Percentiles rank a stretch among this genome's conserved stretches.
phyloP scores from a whole-genome alignment of 805 yeast genomes.

The Suhomyces vadensis region DNA sequence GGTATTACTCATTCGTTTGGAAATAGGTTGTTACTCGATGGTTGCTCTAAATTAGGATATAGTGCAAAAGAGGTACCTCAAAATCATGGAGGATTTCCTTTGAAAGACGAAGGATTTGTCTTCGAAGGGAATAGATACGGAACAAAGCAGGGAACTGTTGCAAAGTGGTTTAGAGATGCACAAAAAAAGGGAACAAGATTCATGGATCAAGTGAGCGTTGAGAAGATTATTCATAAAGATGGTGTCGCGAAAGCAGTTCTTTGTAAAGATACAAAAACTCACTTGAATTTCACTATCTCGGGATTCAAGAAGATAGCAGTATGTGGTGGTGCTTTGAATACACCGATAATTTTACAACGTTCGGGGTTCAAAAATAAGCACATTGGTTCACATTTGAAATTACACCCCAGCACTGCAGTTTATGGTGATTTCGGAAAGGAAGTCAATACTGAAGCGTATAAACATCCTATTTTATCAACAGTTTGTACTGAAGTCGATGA shows the following conservation, averaged over 20 bases:
- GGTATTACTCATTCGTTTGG: slow-evolving; percentile 18
- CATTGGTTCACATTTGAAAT: slow-evolving; percentile 21
- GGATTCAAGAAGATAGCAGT: slow-evolving; percentile 20
- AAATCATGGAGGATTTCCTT: slow-evolving; percentile 17
- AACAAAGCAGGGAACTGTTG: slow-evolving; percentile 21
- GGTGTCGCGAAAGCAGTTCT: slow-evolving; percentile 17
- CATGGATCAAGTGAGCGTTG: slow-evolving; percentile 23
- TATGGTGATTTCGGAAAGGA: slow-evolving; percentile 15
- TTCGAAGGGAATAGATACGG: slow-evolving; percentile 23
- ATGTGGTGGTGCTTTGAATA: slow-evolving; percentile 19
- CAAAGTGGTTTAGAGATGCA: slow-evolving; percentile 21
- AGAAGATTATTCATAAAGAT: slow-evolving; percentile 13
- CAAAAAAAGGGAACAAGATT: slow-evolving; percentile 19
- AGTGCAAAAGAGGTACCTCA: slow-evolving; percentile 18
- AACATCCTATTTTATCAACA: slow-evolving; percentile 20
- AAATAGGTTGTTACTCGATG: slow-evolving; percentile 18
- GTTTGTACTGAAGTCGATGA: slow-evolving; percentile 22
- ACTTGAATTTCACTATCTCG: slow-evolving; percentile 14
- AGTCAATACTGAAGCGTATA: slow-evolving; percentile 16
- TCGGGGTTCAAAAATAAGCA: slow-evolving; percentile 24
- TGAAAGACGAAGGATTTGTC: slow-evolving; percentile 20
- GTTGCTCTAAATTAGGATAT: slow-evolving; percentile 20
- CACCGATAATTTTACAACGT: slow-evolving; percentile 22
- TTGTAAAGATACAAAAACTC: slow-evolving; percentile 15
- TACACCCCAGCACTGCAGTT: slow-evolving; percentile 20